Evolutionary conservation across 2,329 filamentous ascomycete species (phyloP), one percentile per base, ranked within the genome.

Genomic region (Madurella fahalii): DNA sequence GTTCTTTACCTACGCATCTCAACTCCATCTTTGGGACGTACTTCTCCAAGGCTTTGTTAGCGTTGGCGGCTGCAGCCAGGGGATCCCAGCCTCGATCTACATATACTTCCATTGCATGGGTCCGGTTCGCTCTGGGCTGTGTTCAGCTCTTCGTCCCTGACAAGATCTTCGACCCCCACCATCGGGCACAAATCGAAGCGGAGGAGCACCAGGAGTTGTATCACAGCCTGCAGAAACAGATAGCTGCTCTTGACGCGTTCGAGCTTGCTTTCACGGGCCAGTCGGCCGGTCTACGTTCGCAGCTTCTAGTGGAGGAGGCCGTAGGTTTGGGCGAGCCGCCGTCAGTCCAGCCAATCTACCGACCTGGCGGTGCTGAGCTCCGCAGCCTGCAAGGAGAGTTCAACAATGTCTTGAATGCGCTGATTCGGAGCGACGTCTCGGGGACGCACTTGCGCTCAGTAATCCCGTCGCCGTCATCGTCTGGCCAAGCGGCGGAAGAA

Each of bases 91-190:
- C 64, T 5, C 61, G 63, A 16, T 57, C 61, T 15, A 61, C 64
- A 2, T 69, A 71, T 48, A 72, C 77, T 17, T 79, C 82, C 17
- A 71, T 86, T 18, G 86, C 88, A 5, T 94, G 92, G 83, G 78
- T 91, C 30, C 78, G 87, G 48, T 84, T 96, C 57, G 86, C 89
- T 1, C 71, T 92, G 17, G 85, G 86, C 15, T 82, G 86, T 40
- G 76, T 97, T 46, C 81, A 82, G 58, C 77, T 96, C 2, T 96
- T 93, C 65, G 84, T 97, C 2, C 92, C 95, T 0, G 87, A 95
- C 68, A 85, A 86, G 61, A 81, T 88, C 3, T 94, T 93, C 64
- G 94, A 99, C 68, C 94, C 94, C 1, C 81, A 85, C 56, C 75
- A 85, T 54, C 76, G 80, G 49, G 81, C 82, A 5, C 75, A 81